Base-by-base conservation (phyloP, 768 basidiomycete species). In the Fistulinella prunicolor region DNA sequence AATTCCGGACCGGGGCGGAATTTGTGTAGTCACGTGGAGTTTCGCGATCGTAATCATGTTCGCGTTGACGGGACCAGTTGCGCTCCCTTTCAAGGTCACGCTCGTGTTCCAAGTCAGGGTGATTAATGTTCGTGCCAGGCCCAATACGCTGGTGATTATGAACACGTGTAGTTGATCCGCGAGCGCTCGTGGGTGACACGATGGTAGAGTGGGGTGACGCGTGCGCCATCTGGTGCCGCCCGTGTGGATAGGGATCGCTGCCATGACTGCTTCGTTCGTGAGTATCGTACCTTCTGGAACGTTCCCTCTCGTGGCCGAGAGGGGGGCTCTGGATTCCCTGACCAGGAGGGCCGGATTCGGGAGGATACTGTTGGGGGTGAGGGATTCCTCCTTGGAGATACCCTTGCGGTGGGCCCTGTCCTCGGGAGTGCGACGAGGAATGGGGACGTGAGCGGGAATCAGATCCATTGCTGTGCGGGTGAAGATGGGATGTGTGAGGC, bases 61-160 rank as follows among this genome's bases (percentile, higher is more conserved):
- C 76, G 44, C 61, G 58, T 53, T 63, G 64, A 44, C 73, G 71
- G 39, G 63, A 45, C 65, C 65, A 67, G 34, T 55, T 54, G 29
- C 57, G 65, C 47, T 77, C 78, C 59, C 77, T 70, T 24, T 81
- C 78, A 20, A 80, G 74, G 17, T 75, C 76, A 48, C 77, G 69
- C 49, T 68, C 66, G 34, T 51, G 57, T 39, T 68, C 66, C 38
- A 57, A 53, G 32, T 69, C 70, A 30, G 66, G 62, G 54, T 66
- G 61, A 58, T 75, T 77, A 39, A 83, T 72, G 55, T 75, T 80
- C 21, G 80, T 72, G 3, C 74, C 82, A 34, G 83, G 82, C 7
- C 83, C 84, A 57, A 83, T 60, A 46, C 83, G 81, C 64, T 85
- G 85, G 65, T 86, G 85, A 50, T 73, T 73, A 62, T 86, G 86